A percentile compares a stretch with the other conserved stretches of the same genome.
Conservation (phyloP, 306 rosid genomes). For the Hippophae rhamnoides region DNA sequence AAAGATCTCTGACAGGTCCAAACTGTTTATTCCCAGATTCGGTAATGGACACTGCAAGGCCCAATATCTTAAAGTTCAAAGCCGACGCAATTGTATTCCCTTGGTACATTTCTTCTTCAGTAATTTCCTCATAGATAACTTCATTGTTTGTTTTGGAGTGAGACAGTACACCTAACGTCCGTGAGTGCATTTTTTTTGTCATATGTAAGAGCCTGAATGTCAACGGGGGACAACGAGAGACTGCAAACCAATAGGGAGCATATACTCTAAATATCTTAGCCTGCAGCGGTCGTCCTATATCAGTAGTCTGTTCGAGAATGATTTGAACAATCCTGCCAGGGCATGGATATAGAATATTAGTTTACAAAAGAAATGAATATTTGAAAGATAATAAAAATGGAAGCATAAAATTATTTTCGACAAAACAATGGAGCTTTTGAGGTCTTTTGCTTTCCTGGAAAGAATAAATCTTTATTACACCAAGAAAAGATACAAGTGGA, state of each 20-base stretch:
- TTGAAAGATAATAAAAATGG: slow-evolving; percentile 6
- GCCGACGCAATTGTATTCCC: slow-evolving; percentile 79
- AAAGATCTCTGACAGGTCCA: slow-evolving; percentile 75
- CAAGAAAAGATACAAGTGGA: too few relatives aligned
- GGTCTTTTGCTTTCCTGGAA: too few relatives aligned
- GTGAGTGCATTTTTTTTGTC: slow-evolving; percentile 41
- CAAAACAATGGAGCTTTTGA: too few relatives aligned
- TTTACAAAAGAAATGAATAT: slow-evolving; percentile 9
- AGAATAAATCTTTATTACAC: too few relatives aligned
- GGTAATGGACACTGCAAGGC: slow-evolving; percentile 66
- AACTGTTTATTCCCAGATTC: slow-evolving; percentile 52
- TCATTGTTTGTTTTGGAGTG: slow-evolving; percentile 41
- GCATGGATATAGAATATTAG: slow-evolving; percentile 22
- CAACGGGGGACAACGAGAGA: slow-evolving; percentile 82
- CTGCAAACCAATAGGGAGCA: slow-evolving; percentile 83
- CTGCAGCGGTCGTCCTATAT: slow-evolving; percentile 43
- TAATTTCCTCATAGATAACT: slow-evolving; percentile 60
- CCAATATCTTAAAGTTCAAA: slow-evolving; percentile 65
- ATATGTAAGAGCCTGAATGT: slow-evolving; percentile 58
- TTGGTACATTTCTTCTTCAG: slow-evolving; percentile 73
- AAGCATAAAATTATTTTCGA: background rate
- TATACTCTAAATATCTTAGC: slow-evolving; percentile 69
- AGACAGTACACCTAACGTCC: slow-evolving; percentile 37
- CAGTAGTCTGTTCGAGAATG: slow-evolving; percentile 69
- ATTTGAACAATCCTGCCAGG: slow-evolving; percentile 81